These are phyloP conservation scores for Rhizomucor miehei DNA, from an alignment of 371 early-diverging fungal species.

Conservation along the genomic window DNA sequence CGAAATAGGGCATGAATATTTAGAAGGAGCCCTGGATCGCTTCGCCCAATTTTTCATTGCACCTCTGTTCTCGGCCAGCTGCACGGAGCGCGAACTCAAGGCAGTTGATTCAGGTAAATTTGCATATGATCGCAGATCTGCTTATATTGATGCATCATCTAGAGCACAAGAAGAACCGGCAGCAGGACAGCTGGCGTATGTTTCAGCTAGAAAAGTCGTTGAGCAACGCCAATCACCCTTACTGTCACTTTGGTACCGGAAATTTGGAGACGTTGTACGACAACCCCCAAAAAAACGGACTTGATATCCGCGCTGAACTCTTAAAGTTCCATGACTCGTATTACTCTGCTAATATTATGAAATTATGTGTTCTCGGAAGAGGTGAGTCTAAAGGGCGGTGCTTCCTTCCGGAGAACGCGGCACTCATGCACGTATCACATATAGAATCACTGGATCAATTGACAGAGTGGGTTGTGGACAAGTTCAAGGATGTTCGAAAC, in stretches of 20 bases:
- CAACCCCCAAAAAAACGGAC: slow-evolving; percentile 64
- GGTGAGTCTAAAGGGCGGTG: slow-evolving; percentile 42
- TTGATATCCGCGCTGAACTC: slow-evolving; percentile 82
- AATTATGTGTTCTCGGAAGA: slow-evolving; percentile 86
- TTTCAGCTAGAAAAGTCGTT: slow-evolving; percentile 84
- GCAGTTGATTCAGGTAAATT: slow-evolving; percentile 87
- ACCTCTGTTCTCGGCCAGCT: slow-evolving; percentile 82
- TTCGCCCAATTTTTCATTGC: slow-evolving; percentile 93
- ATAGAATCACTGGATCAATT: slow-evolving; percentile 83
- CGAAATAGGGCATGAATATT: slow-evolving; percentile 79
- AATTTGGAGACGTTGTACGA: slow-evolving; percentile 82
- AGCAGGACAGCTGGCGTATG: slow-evolving; percentile 82
- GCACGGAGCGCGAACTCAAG: slow-evolving; percentile 88
- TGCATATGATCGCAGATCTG: not conserved
- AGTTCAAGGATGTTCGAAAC: slow-evolving; percentile 74
- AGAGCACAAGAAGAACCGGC: slow-evolving; percentile 92
- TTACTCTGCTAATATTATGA: slow-evolving; percentile 96
- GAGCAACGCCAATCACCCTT: slow-evolving; percentile 81
- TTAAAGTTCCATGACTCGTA: slow-evolving; percentile 85
- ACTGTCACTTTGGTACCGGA: slow-evolving; percentile 83
- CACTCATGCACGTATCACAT: not conserved
- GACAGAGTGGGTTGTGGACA: slow-evolving; percentile 76
- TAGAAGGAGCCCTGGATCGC: slow-evolving; percentile 92
- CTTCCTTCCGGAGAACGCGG: too few relatives aligned
- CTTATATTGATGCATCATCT: not conserved